Conservation (phyloP, 2,329 filamentous ascomycete genomes). For the Ophiobolus disseminans region DNA sequence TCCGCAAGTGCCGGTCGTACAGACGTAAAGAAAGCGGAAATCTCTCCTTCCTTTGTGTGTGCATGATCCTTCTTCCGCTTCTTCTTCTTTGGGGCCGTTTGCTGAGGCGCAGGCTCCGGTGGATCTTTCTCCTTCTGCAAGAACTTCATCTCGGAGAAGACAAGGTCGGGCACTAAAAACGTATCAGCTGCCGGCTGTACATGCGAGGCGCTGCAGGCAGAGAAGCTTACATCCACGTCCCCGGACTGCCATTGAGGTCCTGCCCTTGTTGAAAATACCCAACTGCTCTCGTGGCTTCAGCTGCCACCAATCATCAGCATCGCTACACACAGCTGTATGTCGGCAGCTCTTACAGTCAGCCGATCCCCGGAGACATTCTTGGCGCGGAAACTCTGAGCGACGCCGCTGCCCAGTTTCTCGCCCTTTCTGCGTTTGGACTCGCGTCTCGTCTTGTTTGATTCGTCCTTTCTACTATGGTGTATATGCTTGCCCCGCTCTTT, state of each 20-base stretch:
- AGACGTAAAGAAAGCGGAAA: conserved; percentile 55
- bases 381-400: conserved; percentile 54
- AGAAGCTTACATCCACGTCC: conserved; percentile 51
- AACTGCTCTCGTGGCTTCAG: conserved; percentile 51
- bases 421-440: conserved; percentile 47
- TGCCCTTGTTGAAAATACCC: conserved; percentile 59
- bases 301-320: conserved; percentile 45
- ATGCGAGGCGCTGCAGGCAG: conserved; percentile 13
- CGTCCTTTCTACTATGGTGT: conserved; percentile 23
- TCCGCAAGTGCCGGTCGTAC: conserved; percentile 35
- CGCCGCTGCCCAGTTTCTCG: conserved; percentile 44
- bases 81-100: conserved; percentile 36
- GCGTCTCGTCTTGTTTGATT: conserved; percentile 43
- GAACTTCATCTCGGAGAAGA: conserved; percentile 61
- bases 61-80: conserved; percentile 42
- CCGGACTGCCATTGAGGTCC: conserved; percentile 54
- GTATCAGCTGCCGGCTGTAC: conserved; percentile 25
- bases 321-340: conserved; percentile 11
- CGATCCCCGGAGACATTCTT: conserved; percentile 55
- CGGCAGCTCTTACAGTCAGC: conserved; percentile 52
- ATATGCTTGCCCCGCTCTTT: conserved; percentile 34
- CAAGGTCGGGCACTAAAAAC: conserved; percentile 57
- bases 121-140: conserved; percentile 48
- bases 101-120: conserved; percentile 30
- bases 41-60: conserved; percentile 49